A percentile compares a stretch with the other conserved stretches of the same genome.
phyloP scores from a whole-genome alignment of 129 eudicot species.

The Logfia minima region DNA sequence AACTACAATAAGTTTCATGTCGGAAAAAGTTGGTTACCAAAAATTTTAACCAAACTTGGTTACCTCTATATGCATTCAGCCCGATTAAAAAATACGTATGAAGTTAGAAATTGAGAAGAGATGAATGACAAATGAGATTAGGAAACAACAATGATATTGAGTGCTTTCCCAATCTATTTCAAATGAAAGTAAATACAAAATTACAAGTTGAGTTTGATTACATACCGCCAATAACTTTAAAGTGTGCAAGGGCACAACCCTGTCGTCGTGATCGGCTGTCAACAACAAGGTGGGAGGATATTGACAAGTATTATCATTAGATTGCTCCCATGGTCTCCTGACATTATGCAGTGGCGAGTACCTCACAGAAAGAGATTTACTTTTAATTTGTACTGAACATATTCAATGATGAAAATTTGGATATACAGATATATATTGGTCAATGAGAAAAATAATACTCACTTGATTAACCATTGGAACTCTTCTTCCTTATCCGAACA shows the following conservation, averaged over 20 bases:
- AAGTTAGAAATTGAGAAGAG: not conserved
- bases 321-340: constrained; percentile 92
- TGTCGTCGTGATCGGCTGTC: constrained; percentile 98
- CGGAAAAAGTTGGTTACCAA: not conserved
- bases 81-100: not conserved
- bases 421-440: not conserved
- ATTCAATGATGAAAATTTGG: not conserved
- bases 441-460: constrained; percentile 30
- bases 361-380: constrained; percentile 37
- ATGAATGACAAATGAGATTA: not conserved
- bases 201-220: constrained; percentile 15
- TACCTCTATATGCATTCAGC: not conserved
- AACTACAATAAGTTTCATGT: not conserved
- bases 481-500: constrained; percentile 97
- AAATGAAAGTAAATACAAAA: not conserved
- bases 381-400: constrained; percentile 1
- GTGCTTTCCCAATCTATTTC: not conserved
- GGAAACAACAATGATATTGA: not conserved
- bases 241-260: constrained; percentile 97
- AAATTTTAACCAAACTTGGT: not conserved
- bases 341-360: constrained; percentile 98
- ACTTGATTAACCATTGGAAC: constrained; percentile 93
- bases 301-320: constrained; percentile 44
- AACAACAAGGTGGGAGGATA: constrained; percentile 88
- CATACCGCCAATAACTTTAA: constrained; percentile 82